Conservation (phyloP, 345 rosid species). For the Eucalyptus regnans region DNA sequence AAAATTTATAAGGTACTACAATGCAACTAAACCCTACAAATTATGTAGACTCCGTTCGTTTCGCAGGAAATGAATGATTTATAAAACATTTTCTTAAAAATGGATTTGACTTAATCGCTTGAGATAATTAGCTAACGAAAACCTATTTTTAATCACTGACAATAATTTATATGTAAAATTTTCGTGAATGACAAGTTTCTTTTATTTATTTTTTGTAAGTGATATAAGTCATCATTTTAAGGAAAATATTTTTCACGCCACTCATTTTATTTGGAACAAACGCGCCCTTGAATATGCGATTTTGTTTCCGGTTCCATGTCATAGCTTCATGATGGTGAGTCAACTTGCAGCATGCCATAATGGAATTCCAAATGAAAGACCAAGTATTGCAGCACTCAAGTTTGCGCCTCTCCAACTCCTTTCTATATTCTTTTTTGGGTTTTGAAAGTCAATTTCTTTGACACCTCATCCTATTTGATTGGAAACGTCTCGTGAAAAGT, state of each 20-base stretch:
- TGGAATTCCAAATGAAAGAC: neutral
- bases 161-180: neutral
- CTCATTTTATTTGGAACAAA: neutral
- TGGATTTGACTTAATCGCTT: no score
- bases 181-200: rapidly evolving
- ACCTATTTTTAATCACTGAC: rapidly evolving
- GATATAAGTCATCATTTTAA: neutral
- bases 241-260: neutral
- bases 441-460: neutral
- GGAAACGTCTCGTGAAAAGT: neutral
- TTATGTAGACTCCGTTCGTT: rapidly evolving
- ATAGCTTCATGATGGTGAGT: neutral
- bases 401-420: neutral
- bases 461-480: neutral
- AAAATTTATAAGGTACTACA: neutral
- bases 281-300: neutral
- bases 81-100: neutral
- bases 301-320: neutral
- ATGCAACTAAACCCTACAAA: rapidly evolving
- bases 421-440: neutral
- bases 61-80: rapidly evolving
- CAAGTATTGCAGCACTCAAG: neutral
- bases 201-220: no score
- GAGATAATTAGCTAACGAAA: neutral
- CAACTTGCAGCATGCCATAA: neutral